These are phyloP conservation scores for Geopyxis carbonaria DNA, from an alignment of 495 filamentous ascomycete genomes.

Conservation along the genomic window DNA sequence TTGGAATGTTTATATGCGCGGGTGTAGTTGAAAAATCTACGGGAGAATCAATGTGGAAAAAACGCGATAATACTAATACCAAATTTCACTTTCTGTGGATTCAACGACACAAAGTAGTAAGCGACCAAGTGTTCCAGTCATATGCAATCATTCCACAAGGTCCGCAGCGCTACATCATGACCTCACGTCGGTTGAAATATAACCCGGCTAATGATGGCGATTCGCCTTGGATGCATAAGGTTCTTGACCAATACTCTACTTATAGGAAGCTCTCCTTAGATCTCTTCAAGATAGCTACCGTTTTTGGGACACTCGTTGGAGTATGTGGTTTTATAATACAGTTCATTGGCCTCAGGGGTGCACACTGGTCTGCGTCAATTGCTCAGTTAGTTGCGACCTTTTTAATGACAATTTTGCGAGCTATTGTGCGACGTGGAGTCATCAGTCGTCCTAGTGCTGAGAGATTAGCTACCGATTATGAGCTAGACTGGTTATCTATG, in stretches of 20 bases:
- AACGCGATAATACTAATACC: neutral
- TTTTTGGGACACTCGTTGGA: neutral
- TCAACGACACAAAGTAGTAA: constrained; percentile 2
- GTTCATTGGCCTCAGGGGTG: constrained; percentile 33
- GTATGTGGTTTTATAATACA: constrained; percentile 31
- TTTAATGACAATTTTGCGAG: constrained; percentile 9
- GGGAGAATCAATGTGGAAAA: constrained; percentile 8
- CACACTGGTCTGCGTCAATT: constrained; percentile 25
- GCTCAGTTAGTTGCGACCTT: constrained; percentile 9
- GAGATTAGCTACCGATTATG: constrained; percentile 1
- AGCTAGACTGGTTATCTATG: constrained; percentile 11
- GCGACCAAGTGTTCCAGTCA: constrained; percentile 6
- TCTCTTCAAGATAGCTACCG: no score
- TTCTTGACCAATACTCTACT: no score
- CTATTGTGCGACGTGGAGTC: constrained; percentile 7
- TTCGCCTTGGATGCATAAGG: no score
- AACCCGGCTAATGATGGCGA: neutral
- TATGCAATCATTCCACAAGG: constrained; percentile 5
- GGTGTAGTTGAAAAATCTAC: constrained; percentile 24
- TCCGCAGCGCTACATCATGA: neutral
- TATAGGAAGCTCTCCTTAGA: no score
- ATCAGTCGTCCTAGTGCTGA: neutral
- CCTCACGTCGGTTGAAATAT: constrained; percentile 1
- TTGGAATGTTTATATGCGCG: constrained; percentile 25
- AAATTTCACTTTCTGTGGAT: constrained; percentile 8